Conservation (phyloP, 1,139 yeast species). For the Blastobotrys illinoisensis region DNA sequence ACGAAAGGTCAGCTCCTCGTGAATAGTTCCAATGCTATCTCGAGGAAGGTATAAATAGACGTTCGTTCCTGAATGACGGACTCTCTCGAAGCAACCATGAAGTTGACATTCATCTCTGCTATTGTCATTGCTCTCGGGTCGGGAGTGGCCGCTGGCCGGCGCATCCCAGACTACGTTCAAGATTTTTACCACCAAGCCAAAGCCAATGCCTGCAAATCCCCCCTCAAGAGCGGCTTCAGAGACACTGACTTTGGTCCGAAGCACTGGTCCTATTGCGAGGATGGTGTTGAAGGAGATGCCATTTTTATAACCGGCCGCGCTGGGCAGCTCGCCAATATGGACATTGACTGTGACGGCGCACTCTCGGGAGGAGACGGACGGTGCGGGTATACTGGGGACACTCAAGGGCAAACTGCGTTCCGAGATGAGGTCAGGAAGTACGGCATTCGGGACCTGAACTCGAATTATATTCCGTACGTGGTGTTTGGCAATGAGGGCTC, state of each 20-base stretch:
- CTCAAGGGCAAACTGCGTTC: constrained; percentile 8
- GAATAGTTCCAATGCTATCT: too few relatives aligned
- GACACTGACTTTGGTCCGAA: neutral
- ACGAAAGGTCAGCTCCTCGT: too few relatives aligned
- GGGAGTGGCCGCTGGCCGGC: neutral
- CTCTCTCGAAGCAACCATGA: neutral
- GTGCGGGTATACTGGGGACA: constrained; percentile 3
- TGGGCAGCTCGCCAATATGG: constrained; percentile 11
- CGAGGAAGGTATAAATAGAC: neutral
- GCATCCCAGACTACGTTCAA: constrained; percentile 3
- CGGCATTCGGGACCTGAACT: constrained; percentile 8
- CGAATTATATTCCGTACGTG: constrained; percentile 11
- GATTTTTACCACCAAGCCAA: constrained; percentile 2
- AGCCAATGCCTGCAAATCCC: neutral
- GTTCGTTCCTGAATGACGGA: too few relatives aligned
- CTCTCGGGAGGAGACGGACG: constrained; percentile 6
- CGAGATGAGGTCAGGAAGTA: constrained; percentile 1
- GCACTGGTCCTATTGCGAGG: neutral
- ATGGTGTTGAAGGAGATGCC: constrained; percentile 1
- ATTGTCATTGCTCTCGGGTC: neutral
- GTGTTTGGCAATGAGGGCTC: constrained; percentile 12
- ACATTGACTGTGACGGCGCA: constrained; percentile 15
- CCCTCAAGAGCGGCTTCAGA: neutral
- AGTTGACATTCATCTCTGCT: neutral
- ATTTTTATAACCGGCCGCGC: constrained; percentile 10